Percentiles rank a stretch among this genome's conserved stretches.
These are phyloP conservation scores for Vigna nakashimae DNA, from an alignment of 306 rosid species.

Conservation along the genomic window DNA sequence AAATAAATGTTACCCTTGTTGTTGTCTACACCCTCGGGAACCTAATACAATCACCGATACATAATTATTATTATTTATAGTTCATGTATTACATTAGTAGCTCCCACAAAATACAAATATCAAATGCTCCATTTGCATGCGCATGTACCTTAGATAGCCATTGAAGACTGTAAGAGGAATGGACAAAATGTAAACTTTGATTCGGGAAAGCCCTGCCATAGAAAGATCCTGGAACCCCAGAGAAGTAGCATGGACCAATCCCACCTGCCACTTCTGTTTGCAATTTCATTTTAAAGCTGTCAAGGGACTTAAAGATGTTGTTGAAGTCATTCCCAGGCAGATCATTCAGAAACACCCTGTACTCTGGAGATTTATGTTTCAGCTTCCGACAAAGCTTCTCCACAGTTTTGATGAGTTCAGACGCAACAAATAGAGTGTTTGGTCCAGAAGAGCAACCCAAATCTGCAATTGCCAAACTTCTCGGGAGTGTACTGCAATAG, in stretches of 20 bases:
- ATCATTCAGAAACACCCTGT: slow-evolving; percentile 53
- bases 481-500: slow-evolving; percentile 14
- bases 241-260: slow-evolving; percentile 53
- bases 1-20: slow-evolving; percentile 58
- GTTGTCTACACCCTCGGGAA: slow-evolving; percentile 53
- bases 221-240: slow-evolving; percentile 64
- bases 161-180: slow-evolving; percentile 60
- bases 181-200: slow-evolving; percentile 54
- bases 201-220: slow-evolving; percentile 52
- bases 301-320: slow-evolving; percentile 53
- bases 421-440: slow-evolving; percentile 51
- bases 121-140: background rate
- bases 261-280: slow-evolving; percentile 6
- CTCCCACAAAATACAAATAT: background rate
- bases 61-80: background rate
- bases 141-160: slow-evolving; percentile 60
- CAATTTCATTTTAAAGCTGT: slow-evolving; percentile 42
- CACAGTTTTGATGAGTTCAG: slow-evolving; percentile 46
- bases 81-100: too few relatives aligned
- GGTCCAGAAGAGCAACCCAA: slow-evolving; percentile 73
- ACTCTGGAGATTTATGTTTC: slow-evolving; percentile 47
- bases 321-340: slow-evolving; percentile 62
- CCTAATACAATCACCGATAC: slow-evolving; percentile 39
- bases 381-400: slow-evolving; percentile 45
- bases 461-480: slow-evolving; percentile 59